Conservation (phyloP, 108 stramenopile genomes). For the Pseudonitzschia multiseries region DNA sequence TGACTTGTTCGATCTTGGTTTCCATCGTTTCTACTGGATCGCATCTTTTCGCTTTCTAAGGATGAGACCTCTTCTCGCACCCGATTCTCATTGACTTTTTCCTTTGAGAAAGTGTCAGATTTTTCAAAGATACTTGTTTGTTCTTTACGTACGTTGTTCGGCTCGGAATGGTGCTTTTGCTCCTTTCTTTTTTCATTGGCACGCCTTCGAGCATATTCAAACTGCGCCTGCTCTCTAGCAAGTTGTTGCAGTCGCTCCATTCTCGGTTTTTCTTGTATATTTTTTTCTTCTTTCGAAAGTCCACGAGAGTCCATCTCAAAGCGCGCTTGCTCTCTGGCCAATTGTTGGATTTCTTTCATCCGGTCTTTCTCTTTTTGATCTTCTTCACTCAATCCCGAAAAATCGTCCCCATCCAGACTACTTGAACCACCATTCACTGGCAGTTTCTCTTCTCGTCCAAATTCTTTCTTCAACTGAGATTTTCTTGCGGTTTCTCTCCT, state of each 20-base stretch:
- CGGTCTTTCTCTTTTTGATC: conserved; percentile 10
- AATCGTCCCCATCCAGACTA: not conserved
- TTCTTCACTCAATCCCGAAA: conserved; percentile 1
- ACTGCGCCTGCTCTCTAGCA: conserved; percentile 13
- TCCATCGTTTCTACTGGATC: not conserved
- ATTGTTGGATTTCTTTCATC: conserved; percentile 9
- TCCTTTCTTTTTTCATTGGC: conserved; percentile 7
- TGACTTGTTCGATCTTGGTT: not conserved
- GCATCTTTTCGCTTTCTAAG: not conserved
- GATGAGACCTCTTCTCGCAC: not conserved
- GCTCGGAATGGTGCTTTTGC: not conserved
- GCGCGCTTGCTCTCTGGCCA: conserved; percentile 10
- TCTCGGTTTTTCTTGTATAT: conserved; percentile 1
- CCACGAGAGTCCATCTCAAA: conserved; percentile 4
- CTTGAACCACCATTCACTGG: not conserved
- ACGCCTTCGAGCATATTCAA: conserved; percentile 3
- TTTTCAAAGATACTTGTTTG: not conserved
- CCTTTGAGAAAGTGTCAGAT: not conserved
- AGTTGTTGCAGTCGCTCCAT: conserved; percentile 16
- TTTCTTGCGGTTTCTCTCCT: not conserved
- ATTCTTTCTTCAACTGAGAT: not conserved
- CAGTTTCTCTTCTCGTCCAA: not conserved
- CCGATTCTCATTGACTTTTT: not conserved
- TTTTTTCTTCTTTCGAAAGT: conserved; percentile 13
- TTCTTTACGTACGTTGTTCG: not conserved